Evolutionary conservation across 2,329 filamentous ascomycete genomes (phyloP).

Genomic region (Aspergillus alliaceus): DNA sequence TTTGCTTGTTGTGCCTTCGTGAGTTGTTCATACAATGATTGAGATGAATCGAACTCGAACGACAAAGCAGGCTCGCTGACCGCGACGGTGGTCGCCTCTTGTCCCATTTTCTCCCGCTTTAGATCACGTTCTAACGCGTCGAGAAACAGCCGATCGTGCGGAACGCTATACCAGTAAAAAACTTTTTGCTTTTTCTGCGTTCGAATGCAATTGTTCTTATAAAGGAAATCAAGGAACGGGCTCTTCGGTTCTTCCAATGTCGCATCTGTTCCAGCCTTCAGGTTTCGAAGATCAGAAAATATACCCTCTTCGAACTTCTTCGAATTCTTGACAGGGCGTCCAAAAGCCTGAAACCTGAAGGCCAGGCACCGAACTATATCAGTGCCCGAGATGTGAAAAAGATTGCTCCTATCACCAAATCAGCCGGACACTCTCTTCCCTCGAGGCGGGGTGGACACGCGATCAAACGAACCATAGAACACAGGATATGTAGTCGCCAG

Average conservation of each 20-base stretch:
- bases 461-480: constrained; percentile 73
- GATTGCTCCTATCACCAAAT: constrained; percentile 71
- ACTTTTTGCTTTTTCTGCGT: constrained; percentile 99
- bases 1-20: constrained; percentile 99
- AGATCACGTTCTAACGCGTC: constrained; percentile 95
- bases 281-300: constrained; percentile 95
- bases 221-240: constrained; percentile 95
- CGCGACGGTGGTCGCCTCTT: constrained; percentile 94
- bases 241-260: constrained; percentile 99
- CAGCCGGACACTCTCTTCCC: constrained; percentile 12
- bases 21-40: constrained; percentile 98
- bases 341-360: constrained; percentile 97
- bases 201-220: constrained; percentile 99
- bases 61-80: constrained; percentile 96
- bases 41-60: constrained; percentile 98
- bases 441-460: constrained; percentile 6
- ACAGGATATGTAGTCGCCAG: constrained; percentile 97
- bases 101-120: constrained; percentile 99
- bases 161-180: constrained; percentile 99
- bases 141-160: constrained; percentile 94
- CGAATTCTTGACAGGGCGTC: constrained; percentile 96
- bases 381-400: constrained; percentile 98
- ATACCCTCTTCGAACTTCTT: constrained; percentile 99
- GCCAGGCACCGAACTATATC: constrained; percentile 98
- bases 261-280: constrained; percentile 97